Percentiles rank a stretch among this genome's conserved stretches.
phyloP scores from a whole-genome alignment of 1,284 basidiomycete genomes.

The Pseudozyma pruni region DNA sequence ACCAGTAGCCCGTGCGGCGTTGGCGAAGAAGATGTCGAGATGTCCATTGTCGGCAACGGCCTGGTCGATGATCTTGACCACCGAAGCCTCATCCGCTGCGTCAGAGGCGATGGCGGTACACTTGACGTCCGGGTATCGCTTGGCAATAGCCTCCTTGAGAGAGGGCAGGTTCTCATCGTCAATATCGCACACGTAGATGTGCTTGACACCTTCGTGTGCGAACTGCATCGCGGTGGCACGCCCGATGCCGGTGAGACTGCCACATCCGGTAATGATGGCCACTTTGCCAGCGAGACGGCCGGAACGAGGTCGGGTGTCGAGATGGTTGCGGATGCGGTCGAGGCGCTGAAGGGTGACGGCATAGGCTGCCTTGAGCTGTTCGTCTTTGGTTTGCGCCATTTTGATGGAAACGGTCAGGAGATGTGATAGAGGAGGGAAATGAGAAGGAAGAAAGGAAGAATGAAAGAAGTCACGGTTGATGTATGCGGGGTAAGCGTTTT shows the following conservation, averaged over 20 bases:
- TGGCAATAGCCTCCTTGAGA: conserved; percentile 77
- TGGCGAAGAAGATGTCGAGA: conserved; percentile 93
- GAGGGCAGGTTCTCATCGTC: conserved; percentile 77
- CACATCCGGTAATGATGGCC: conserved; percentile 83
- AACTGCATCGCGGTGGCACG: conserved; percentile 36
- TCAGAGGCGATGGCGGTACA: conserved; percentile 74
- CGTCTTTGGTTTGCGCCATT: conserved; percentile 33
- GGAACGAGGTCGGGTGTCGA: conserved; percentile 73
- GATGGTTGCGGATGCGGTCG: conserved; percentile 77
- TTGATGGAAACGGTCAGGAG: neutral
- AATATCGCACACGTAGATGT: conserved; percentile 86
- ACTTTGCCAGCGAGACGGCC: conserved; percentile 80
- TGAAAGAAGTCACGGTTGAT: too few relatives aligned
- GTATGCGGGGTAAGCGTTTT: too few relatives aligned
- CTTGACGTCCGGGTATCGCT: conserved; percentile 81
- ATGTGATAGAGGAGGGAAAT: neutral
- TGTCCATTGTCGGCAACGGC: conserved; percentile 82
- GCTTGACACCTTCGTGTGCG: conserved; percentile 76
- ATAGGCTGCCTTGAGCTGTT: conserved; percentile 47
- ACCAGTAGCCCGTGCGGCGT: conserved; percentile 72
- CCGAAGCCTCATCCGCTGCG: conserved; percentile 81
- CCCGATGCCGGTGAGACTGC: conserved; percentile 60
- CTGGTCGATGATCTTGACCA: conserved; percentile 77
- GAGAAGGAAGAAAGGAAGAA: conserved; percentile 1
- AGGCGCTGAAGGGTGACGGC: conserved; percentile 70